These are phyloP conservation scores for Talaromyces sp. DNA, from an alignment of 2,329 filamentous ascomycete genomes.

Conservation along the genomic window DNA sequence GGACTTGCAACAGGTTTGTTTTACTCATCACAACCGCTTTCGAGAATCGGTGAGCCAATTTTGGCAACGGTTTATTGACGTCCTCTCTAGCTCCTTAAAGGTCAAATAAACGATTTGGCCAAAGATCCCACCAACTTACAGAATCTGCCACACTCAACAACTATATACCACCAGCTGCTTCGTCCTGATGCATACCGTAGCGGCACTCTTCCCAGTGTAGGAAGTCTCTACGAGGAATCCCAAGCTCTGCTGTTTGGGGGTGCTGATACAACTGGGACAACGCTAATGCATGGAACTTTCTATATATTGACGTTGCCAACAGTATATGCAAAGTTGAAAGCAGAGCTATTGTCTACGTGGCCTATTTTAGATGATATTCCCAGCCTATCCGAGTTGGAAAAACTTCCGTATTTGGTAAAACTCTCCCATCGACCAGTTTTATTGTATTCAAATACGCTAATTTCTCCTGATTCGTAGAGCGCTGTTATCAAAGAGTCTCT, in stretches of 20 bases:
- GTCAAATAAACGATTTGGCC: slow-evolving; percentile 18
- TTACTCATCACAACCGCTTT: background rate
- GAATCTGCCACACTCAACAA: slow-evolving; percentile 24
- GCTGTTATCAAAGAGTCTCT: slow-evolving; percentile 38
- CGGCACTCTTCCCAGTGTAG: slow-evolving; percentile 24
- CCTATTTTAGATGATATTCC: slow-evolving; percentile 13
- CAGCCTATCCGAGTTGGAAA: slow-evolving; percentile 21
- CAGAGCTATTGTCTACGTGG: slow-evolving; percentile 17
- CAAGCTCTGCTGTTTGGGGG: slow-evolving; percentile 44
- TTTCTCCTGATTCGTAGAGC: slow-evolving; percentile 11
- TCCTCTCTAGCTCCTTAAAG: slow-evolving; percentile 15
- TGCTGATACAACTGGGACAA: slow-evolving; percentile 40
- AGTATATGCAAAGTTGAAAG: slow-evolving; percentile 15
- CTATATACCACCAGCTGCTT: slow-evolving; percentile 32
- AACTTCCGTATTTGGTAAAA: slow-evolving; percentile 26
- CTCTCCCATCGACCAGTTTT: background rate
- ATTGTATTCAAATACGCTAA: background rate
- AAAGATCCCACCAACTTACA: slow-evolving; percentile 21
- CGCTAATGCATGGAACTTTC: slow-evolving; percentile 30
- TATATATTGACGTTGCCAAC: slow-evolving; percentile 20
- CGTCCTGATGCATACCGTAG: slow-evolving; percentile 23
- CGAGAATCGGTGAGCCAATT: background rate
- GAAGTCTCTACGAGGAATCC: slow-evolving; percentile 40
- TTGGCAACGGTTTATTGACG: background rate
- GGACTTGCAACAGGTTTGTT: slow-evolving; percentile 24